phyloP scores from a whole-genome alignment of 2,329 filamentous ascomycete genomes.

The Paecilomyces formosus region DNA sequence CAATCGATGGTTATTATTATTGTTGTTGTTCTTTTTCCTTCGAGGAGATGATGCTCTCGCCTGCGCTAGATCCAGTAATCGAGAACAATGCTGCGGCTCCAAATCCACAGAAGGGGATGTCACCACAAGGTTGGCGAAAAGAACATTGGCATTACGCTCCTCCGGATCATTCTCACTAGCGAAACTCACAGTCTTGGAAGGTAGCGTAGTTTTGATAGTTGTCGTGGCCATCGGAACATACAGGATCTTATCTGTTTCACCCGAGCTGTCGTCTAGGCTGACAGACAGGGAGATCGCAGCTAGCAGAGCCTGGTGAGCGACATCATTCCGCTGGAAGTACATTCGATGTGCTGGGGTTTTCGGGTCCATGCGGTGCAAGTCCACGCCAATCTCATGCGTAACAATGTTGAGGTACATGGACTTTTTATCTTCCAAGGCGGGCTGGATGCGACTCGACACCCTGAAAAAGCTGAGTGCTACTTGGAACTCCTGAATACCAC shows the following conservation, averaged over 20 bases:
- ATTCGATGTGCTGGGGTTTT: conserved; percentile 93
- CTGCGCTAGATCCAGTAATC: conserved; percentile 70
- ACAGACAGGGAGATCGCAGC: conserved; percentile 89
- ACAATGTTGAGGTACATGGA: conserved; percentile 77
- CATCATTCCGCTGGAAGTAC: conserved; percentile 90
- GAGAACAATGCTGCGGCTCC: conserved; percentile 81
- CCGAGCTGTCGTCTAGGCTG: conserved; percentile 82
- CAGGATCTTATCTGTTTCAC: conserved; percentile 74
- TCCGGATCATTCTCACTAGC: conserved; percentile 62
- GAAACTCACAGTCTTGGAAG: conserved; percentile 85
- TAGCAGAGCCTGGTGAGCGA: conserved; percentile 88
- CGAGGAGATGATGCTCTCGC: conserved; percentile 40
- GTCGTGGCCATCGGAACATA: conserved; percentile 98
- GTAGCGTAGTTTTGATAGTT: conserved; percentile 85
- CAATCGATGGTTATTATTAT: conserved; percentile 55
- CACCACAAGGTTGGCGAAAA: conserved; percentile 92
- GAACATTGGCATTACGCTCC: conserved; percentile 88
- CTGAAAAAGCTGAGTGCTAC: conserved; percentile 89
- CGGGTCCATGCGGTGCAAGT: conserved; percentile 82
- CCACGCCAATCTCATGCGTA: conserved; percentile 93
- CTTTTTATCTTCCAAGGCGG: conserved; percentile 58
- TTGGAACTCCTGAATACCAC: conserved; percentile 93
- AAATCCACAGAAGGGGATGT: conserved; percentile 93
- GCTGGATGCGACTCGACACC: conserved; percentile 69
- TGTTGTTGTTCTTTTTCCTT: conserved; percentile 38